Evolutionary conservation across 108 stramenopile species (phyloP).

Genomic region (Skeletonema marinoi): DNA sequence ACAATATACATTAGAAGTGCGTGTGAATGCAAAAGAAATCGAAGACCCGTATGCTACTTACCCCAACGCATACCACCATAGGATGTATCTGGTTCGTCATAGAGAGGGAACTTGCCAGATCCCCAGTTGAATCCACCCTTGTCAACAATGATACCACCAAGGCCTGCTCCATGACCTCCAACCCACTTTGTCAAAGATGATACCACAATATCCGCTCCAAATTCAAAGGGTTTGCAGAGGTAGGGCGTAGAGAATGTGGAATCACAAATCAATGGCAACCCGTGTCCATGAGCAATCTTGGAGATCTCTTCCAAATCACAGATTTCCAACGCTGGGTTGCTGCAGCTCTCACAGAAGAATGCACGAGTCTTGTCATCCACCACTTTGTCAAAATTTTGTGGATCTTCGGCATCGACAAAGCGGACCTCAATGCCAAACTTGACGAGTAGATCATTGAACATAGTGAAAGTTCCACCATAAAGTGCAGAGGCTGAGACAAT

Average conservation of each 20-base stretch:
- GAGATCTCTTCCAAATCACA: slow-evolving; percentile 71
- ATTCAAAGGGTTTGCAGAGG: slow-evolving; percentile 82
- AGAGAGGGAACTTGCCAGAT: slow-evolving; percentile 81
- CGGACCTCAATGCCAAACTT: slow-evolving; percentile 76
- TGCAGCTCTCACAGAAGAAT: slow-evolving; percentile 73
- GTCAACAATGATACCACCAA: slow-evolving; percentile 80
- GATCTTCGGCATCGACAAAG: slow-evolving; percentile 78
- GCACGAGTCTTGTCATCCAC: slow-evolving; percentile 88
- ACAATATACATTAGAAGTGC: not conserved
- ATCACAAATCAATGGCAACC: slow-evolving; percentile 88
- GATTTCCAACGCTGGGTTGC: slow-evolving; percentile 78
- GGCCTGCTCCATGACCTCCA: slow-evolving; percentile 81
- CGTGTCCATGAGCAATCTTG: slow-evolving; percentile 55
- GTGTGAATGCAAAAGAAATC: not conserved
- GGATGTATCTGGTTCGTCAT: slow-evolving; percentile 63
- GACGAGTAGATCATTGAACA: slow-evolving; percentile 78
- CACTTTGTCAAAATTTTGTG: slow-evolving; percentile 43
- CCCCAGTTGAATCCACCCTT: slow-evolving; percentile 78
- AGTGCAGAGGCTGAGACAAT: slow-evolving; percentile 68
- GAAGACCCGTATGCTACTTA: not conserved
- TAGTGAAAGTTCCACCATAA: slow-evolving; percentile 80
- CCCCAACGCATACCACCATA: slow-evolving; percentile 81
- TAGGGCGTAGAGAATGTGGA: slow-evolving; percentile 85
- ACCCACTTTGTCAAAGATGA: slow-evolving; percentile 90
- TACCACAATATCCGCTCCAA: slow-evolving; percentile 84